Evolutionary conservation across 1,139 yeast genomes (phyloP), one percentile per base, ranked within the genome.

Genomic region (Yamadazyma conglobata): DNA sequence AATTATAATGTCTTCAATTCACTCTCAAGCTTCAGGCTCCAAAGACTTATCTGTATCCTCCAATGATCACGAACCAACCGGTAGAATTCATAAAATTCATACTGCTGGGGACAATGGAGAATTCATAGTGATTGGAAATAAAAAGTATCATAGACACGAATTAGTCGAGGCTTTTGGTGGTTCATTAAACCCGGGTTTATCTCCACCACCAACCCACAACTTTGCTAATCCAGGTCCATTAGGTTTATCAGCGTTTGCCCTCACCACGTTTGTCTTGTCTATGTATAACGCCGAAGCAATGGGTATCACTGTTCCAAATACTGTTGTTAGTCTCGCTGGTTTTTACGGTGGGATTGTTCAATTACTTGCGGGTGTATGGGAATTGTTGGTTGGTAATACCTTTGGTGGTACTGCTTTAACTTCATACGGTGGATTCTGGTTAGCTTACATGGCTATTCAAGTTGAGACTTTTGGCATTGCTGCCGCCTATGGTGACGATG

Each of bases 151-250:
- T 32, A 47, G 53, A 24, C 56, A 55, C 32, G 73, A 67, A 40
- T 60, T 67, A 42, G 51, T 58, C 60, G 40, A 45, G 21, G 73
- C 73, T 6, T 50, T 57, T 31, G 62, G 60, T 22, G 61, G 59
- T 52, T 46, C 60, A 6, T 57, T 66, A 44, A 63, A 59, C 33
- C 66, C 64, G 3, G 71, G 64, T 25, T 48, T 52, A 21, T 32
- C 64, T 0, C 67, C 71, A 4, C 56, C 50, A 31, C 66, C 70
- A 15, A 43, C 39, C 15, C 49, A 58, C 30, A 44, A 58, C 30
- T 55, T 67, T 36, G 83, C 72, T 21, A 77, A 79, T 44, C 81
- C 85, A 1, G 73, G 77, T 15, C 83, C 86, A 4, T 55, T 77
- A 38, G 85, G 84, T 2, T 60, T 77, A 34, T 60, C 71, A 15